A percentile compares a stretch with the other conserved stretches of the same genome.
These are phyloP conservation scores for Blastomyces silverae DNA, from an alignment of 2,329 filamentous ascomycete species.

Conservation along the genomic window DNA sequence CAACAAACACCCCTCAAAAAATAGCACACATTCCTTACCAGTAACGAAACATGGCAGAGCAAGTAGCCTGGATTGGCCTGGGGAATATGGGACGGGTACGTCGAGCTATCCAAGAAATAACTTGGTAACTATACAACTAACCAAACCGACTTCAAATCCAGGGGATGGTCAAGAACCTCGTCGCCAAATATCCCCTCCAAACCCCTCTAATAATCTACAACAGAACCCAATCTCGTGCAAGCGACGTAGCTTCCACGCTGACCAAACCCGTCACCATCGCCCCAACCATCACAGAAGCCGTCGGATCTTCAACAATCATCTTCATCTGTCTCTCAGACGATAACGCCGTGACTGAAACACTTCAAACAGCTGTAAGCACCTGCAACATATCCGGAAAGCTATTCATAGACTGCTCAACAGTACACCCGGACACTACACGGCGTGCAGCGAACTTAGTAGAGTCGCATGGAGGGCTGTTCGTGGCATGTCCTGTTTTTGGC, in stretches of 20 bases:
- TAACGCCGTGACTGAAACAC: slow-evolving; percentile 58
- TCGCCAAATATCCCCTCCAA: slow-evolving; percentile 65
- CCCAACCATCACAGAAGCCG: slow-evolving; percentile 58
- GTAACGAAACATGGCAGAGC: slow-evolving; percentile 10
- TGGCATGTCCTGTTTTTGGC: slow-evolving; percentile 57
- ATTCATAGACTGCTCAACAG: slow-evolving; percentile 80
- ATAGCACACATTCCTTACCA: not conserved
- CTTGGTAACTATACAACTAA: not conserved
- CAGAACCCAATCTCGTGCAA: slow-evolving; percentile 61
- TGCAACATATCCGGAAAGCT: slow-evolving; percentile 61
- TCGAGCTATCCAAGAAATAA: not conserved
- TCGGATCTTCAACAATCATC: slow-evolving; percentile 65
- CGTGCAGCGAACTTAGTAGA: slow-evolving; percentile 54
- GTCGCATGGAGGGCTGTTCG: slow-evolving; percentile 61
- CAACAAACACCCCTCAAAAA: not conserved
- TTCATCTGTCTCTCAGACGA: slow-evolving; percentile 78
- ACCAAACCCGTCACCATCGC: slow-evolving; percentile 56
- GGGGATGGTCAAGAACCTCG: slow-evolving; percentile 81
- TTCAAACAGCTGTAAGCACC: slow-evolving; percentile 50
- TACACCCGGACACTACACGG: slow-evolving; percentile 75
- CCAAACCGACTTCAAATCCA: slow-evolving; percentile 30
- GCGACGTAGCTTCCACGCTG: slow-evolving; percentile 57
- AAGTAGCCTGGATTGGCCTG: slow-evolving; percentile 25
- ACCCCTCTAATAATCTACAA: slow-evolving; percentile 74
- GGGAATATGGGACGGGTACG: slow-evolving; percentile 27